Base-by-base conservation (phyloP, 2,329 filamentous ascomycete genomes). In the Kalaharituber pfeilii region DNA sequence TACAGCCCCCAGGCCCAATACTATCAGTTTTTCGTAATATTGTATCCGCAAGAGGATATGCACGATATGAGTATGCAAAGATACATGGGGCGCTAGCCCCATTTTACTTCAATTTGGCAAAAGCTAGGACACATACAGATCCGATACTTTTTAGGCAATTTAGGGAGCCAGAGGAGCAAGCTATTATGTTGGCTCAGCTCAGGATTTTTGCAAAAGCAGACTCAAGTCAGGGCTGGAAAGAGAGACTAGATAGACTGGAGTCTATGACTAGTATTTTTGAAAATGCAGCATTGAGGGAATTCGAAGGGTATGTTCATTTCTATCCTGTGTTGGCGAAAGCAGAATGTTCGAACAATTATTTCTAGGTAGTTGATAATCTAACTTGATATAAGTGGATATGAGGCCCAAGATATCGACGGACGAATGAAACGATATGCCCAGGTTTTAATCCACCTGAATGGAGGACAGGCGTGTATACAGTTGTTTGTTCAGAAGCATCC, bases 401-500 rank as follows among this genome's bases (percentile, higher is more conserved):
- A 91, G 66, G 81, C 80, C 44, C 84, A 83, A 70, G 89, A 98
- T 66, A 80, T 93, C 53, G 84, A 94, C 60, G 87, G 86, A 1
- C 76, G 81, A 53, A 95, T 96, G 89, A 80, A 77, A 62, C 79
- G 84, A 64, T 96, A 94, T 68, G 88, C 88, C 1, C 80, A 86
- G 62, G 87, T 98, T 15, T 71, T 98, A 54, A 80, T 84, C 55
- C 76, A 77, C 1, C 73, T 98, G 45, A 93, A 94, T 66, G 86
- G 85, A 25, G 87, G 86, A 15, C 74, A 75, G 39, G 81, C 82
- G 13, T 86, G 79, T 8, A 74, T 93, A 49, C 86, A 96, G 52
- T 73, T 87, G 1, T 96, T 94, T 66, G 80, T 94, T 53, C 82
- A 89, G 54, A 89, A 91, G 62, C 86, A 95, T 65, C 83, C 86